Conservation (phyloP, 176 grass and related monocot species). For the barley (Hordeum vulgare) region MorexV3_pseudomolecules_assembly NC_058520.1:594748942-594749441, state of each 20-base stretch:
- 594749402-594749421: conserved; percentile 57
- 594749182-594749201: conserved; percentile 49
- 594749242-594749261: conserved; percentile 67
- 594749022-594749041: conserved; percentile 76
- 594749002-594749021: conserved; percentile 68
- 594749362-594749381: conserved; percentile 55
- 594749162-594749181: conserved; percentile 40
- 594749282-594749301: conserved; percentile 48
- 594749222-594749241: conserved; percentile 51
- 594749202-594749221: conserved; percentile 50
- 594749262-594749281: conserved; percentile 58
- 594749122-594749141: conserved; percentile 39
- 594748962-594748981: conserved; percentile 54
- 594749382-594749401: conserved; percentile 61
- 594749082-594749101: conserved; percentile 28
- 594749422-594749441: conserved; percentile 53
- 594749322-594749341: conserved; percentile 76
- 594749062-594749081: conserved; percentile 57
- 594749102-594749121: conserved; percentile 36
- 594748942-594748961: conserved; percentile 37
- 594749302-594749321: conserved; percentile 45
- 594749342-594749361: conserved; percentile 73
- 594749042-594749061: conserved; percentile 64
- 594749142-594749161: conserved; percentile 85
- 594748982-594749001: conserved; percentile 58